Base-by-base conservation (phyloP, 1,284 basidiomycete genomes). In the Irpex lacteus region DNA sequence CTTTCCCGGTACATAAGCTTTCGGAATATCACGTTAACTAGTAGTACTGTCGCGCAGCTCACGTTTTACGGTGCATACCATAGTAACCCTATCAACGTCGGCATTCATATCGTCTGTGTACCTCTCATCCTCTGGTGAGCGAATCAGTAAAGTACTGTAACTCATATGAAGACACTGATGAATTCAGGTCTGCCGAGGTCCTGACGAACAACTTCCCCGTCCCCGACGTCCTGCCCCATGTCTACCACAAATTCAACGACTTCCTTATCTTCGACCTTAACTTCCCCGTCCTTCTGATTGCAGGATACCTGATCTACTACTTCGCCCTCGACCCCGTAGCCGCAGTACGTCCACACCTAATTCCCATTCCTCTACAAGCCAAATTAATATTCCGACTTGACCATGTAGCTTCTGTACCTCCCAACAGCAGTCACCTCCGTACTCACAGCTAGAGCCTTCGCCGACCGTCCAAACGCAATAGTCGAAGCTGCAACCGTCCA, bases 21-120 rank as follows among this genome's bases (percentile, higher is more conserved):
- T 26, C 47, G 6, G 34, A 49, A 5, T 19, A 7, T 7, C 44
- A 32, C 13, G 21, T 36, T 5, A 21, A 18, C 40, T 53, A 26
- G 21, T 26, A 26, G 9, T 15, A 7, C 15, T 32, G 6, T 55
- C 2, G 21, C 32, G 7, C 64, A 96, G 92, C 82, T 96, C 71
- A 82, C 88, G 36, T 95, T 95, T 82, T 96, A 96, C 76, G 92
- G 92, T 26, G 90, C 93, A 60, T 96, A 96, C 77, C 94, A 96
- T 76, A 82, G 86, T 21, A 90, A 95, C 75, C 85, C 84, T 40
- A 78, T 88, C 65, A 97, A 97, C 74, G 78, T 96, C 66, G 73
- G 82, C 62, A 92, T 96, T 67, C 94, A 97, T 74, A 82, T 94
- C 69, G 71, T 91, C 67, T 95, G 87, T 70, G 94, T 97, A 36